Evolutionary conservation across 345 rosid genomes (phyloP), one percentile per base, ranked within the genome.

Genomic region (Lepidium aucheri): DNA sequence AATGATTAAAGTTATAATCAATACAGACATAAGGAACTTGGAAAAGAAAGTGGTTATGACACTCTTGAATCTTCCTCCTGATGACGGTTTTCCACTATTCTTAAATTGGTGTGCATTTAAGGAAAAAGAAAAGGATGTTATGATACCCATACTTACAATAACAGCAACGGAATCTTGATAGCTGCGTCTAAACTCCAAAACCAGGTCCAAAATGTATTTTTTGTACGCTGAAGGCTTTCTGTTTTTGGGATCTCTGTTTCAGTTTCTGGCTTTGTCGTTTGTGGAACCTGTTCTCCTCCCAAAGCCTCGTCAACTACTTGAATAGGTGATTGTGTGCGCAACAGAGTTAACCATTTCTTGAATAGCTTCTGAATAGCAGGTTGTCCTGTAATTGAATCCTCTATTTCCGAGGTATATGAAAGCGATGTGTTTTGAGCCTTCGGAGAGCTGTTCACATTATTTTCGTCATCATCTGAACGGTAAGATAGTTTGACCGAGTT

Each of bases 351-450:
- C 98, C 96, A 88, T 74, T 86, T 89, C 83, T 82, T 86, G 73
- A 91, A 91, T 60, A 86, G 78, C 57, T 72, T 84, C 49, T 82
- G 88, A 67, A 89, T 85, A 77, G 92, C 90, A 44, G 87, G 85
- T 7, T 90, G 86, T 26, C 84, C 86, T 47, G 73, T 64, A 49
- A 82, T 49, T 17, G 83, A 74, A 49, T 81, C 89, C 30, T 79
- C 85, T 50, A 82, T 67, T 65, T 84, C 82, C 2, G 89, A 81
- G 20, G 86, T 78, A 80, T 77, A 88, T 33, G 91, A 76, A 80
- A 86, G 64, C 5, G 86, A 85, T 56, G 77, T 74, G 72, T 78
- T 74, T 47, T 80, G 89, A 8, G 83, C 78, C 78, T 85, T 82
- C n/a, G 95, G 78, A 42, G 91, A 76, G 60, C 81, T 85, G 28